A percentile compares a stretch with the other conserved stretches of the same genome.
Conservation (phyloP, 345 rosid species). For the Eucalyptus camaldulensis region DNA sequence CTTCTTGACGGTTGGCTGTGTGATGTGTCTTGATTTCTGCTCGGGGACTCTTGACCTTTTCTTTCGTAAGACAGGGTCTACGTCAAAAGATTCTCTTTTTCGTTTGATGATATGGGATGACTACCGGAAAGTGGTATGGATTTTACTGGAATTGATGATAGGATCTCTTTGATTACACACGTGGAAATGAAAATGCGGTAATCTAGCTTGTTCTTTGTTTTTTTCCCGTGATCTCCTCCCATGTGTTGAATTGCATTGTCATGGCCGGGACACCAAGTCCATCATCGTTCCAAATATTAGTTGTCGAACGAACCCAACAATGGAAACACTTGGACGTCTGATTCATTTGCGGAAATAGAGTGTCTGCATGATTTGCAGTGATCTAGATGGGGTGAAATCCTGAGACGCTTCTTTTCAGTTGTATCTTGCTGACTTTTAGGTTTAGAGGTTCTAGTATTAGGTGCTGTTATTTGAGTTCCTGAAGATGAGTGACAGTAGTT, state of each 20-base stretch:
- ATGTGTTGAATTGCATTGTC: background rate
- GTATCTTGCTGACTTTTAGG: background rate
- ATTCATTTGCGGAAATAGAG: background rate
- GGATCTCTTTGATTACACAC: rapidly evolving
- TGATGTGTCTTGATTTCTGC: background rate
- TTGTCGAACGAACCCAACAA: background rate
- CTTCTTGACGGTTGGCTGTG: background rate
- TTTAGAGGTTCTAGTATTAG: background rate
- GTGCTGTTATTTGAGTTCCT: background rate
- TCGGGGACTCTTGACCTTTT: background rate
- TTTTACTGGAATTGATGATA: background rate
- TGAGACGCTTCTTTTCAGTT: background rate
- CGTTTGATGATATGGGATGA: background rate
- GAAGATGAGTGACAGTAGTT: background rate
- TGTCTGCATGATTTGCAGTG: background rate
- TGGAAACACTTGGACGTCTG: background rate
- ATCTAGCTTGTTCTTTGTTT: background rate
- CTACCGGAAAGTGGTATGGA: background rate
- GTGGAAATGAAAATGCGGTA: background rate
- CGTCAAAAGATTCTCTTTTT: background rate
- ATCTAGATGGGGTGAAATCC: background rate
- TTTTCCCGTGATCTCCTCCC: background rate
- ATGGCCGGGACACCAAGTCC: background rate
- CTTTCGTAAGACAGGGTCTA: background rate
- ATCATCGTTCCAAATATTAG: background rate